Conservation (phyloP, 2,329 filamentous ascomycete genomes). For the Colletotrichum paranaense region DNA sequence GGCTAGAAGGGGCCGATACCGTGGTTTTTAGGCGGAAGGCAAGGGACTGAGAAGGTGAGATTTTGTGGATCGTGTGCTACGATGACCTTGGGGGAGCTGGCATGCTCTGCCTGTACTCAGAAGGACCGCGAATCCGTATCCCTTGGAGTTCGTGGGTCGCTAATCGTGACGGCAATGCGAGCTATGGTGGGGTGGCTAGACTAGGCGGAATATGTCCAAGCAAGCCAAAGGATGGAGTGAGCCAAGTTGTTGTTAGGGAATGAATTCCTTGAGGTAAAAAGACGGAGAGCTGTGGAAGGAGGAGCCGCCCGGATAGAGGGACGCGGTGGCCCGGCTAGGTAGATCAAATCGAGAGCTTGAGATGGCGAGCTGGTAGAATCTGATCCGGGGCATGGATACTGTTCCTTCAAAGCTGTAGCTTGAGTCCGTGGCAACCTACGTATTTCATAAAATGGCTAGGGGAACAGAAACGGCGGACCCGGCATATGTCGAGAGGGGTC, state of each 20-base stretch:
- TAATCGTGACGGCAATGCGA: not conserved
- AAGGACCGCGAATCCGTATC: conserved; percentile 7
- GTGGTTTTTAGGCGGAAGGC: conserved; percentile 1
- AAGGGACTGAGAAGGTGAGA: conserved; percentile 1
- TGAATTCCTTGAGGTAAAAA: not conserved
- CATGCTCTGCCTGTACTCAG: conserved; percentile 13
- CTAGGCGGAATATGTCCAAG: not conserved
- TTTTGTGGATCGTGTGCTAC: conserved; percentile 22
- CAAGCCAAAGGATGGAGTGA: not conserved
- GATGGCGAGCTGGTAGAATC: not conserved
- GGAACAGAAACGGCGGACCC: not conserved
- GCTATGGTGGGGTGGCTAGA: not conserved
- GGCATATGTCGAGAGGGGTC: conserved; percentile 1
- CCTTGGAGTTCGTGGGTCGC: conserved; percentile 13
- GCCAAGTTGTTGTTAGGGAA: conserved; percentile 6
- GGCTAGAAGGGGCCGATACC: not conserved
- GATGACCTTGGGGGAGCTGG: conserved; percentile 15
- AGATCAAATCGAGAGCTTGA: not conserved
- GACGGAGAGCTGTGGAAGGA: not conserved
- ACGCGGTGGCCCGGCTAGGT: not conserved
- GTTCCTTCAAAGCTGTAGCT: not conserved
- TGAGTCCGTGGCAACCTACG: not conserved
- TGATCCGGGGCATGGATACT: conserved; percentile 21
- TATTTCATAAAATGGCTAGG: not conserved
- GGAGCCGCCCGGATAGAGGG: not conserved